These are phyloP conservation scores for Knufia petricola DNA, from an alignment of 2,329 filamentous ascomycete genomes.

Conservation along the genomic window DNA sequence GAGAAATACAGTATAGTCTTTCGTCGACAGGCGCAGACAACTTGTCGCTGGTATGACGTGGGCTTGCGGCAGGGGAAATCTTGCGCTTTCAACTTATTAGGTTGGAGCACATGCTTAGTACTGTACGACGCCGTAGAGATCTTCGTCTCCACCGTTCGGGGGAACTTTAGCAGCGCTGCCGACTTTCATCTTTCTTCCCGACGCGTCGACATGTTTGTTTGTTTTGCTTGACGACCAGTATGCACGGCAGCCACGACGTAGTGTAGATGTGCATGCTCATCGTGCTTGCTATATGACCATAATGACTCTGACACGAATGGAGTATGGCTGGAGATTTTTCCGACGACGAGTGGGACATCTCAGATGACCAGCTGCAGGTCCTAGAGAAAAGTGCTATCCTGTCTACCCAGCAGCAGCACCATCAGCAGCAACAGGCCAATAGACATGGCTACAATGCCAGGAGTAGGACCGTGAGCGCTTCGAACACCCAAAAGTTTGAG, in stretches of 20 bases:
- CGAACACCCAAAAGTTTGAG: slow-evolving; percentile 7
- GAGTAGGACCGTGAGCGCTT: background rate
- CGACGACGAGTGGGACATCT: slow-evolving; percentile 34
- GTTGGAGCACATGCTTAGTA: background rate
- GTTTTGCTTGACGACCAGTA: background rate
- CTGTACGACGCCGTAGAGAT: no score
- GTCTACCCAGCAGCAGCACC: slow-evolving; percentile 30
- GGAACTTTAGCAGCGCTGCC: no score
- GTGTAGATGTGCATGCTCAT: background rate
- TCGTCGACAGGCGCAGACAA: slow-evolving; percentile 1
- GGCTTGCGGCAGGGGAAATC: background rate
- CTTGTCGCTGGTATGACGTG: slow-evolving; percentile 1
- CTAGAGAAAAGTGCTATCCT: slow-evolving; percentile 38
- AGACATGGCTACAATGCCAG: background rate
- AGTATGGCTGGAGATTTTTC: slow-evolving; percentile 27
- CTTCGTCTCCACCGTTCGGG: no score
- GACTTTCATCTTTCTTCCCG: no score
- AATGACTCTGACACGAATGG: slow-evolving; percentile 4
- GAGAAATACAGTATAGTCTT: background rate
- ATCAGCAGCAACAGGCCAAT: slow-evolving; percentile 3
- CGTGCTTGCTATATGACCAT: background rate
- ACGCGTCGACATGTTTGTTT: slow-evolving; percentile 6
- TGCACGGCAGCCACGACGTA: background rate
- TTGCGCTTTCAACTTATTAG: background rate
- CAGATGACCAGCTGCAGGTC: slow-evolving; percentile 33